phyloP scores from a whole-genome alignment of 805 yeast species.

The Candida endomychidarum region DNA sequence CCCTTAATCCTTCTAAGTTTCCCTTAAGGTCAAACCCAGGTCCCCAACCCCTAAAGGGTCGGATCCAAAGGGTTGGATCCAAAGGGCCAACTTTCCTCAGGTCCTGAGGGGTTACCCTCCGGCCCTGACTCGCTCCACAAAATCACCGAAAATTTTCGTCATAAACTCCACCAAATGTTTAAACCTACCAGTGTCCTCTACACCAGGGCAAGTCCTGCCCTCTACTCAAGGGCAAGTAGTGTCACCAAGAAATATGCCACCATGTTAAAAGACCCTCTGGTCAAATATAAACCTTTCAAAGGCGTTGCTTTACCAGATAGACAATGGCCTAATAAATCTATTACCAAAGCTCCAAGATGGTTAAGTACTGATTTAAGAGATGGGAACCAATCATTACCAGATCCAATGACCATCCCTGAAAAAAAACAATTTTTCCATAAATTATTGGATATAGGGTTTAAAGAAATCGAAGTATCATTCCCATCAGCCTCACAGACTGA shows the following conservation, averaged over 20 bases:
- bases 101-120: slow-evolving; percentile 1
- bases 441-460: slow-evolving; percentile 69
- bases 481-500: slow-evolving; percentile 84
- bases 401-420: slow-evolving; percentile 75
- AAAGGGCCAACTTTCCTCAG: too few species aligned
- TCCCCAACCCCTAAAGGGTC: too few species aligned
- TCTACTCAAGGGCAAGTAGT: slow-evolving; percentile 14
- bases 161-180: slow-evolving; percentile 10
- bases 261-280: slow-evolving; percentile 72
- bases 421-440: slow-evolving; percentile 75
- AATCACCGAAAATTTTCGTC: slow-evolving; percentile 9
- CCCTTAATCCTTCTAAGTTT: too few species aligned
- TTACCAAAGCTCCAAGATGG: slow-evolving; percentile 78
- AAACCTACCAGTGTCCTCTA: slow-evolving; percentile 13
- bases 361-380: slow-evolving; percentile 77
- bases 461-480: slow-evolving; percentile 78
- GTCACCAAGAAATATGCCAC: slow-evolving; percentile 13
- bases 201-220: slow-evolving; percentile 13
- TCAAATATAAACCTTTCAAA: slow-evolving; percentile 57
- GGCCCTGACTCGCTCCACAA: slow-evolving; percentile 14
- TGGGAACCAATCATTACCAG: slow-evolving; percentile 80
- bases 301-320: slow-evolving; percentile 59
- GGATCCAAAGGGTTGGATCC: too few species aligned
- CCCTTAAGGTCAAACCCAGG: too few species aligned
- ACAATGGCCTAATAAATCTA: slow-evolving; percentile 67